phyloP scores from a whole-genome alignment of 805 yeast genomes.

The Kuraishia borneana region DNA sequence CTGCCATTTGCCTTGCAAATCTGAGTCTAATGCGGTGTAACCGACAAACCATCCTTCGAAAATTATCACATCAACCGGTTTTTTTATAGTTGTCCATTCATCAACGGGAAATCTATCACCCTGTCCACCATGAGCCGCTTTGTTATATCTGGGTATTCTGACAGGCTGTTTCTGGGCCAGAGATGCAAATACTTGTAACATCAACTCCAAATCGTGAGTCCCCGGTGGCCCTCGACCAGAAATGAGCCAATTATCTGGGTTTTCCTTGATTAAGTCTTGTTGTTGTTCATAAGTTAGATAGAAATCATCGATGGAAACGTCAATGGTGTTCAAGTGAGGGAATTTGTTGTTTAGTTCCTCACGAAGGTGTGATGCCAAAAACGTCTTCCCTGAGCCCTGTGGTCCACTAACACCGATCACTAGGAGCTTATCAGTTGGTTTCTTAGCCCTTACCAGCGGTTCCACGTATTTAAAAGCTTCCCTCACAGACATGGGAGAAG shows the following conservation, averaged over 20 bases:
- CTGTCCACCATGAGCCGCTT: constrained; percentile 54
- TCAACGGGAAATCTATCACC: constrained; percentile 57
- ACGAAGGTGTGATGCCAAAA: constrained; percentile 31
- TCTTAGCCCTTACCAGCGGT: constrained; percentile 16
- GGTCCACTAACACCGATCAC: constrained; percentile 57
- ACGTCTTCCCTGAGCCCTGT: constrained; percentile 74
- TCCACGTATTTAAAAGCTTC: constrained; percentile 15
- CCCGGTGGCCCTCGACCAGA: constrained; percentile 87
- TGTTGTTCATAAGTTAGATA: constrained; percentile 65
- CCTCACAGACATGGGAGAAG: constrained; percentile 3
- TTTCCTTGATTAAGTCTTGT: constrained; percentile 23
- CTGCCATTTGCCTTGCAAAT: constrained; percentile 17
- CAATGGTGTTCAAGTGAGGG: constrained; percentile 27
- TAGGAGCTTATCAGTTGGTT: constrained; percentile 25
- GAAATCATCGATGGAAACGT: constrained; percentile 77
- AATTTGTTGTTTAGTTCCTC: constrained; percentile 19
- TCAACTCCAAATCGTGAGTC: constrained; percentile 65
- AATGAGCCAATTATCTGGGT: constrained; percentile 40
- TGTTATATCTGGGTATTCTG: constrained; percentile 64
- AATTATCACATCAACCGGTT: constrained; percentile 51
- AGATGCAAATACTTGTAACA: constrained; percentile 22
- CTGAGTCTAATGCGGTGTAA: constrained; percentile 31
- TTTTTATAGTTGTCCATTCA: constrained; percentile 23
- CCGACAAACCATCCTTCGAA: constrained; percentile 97
- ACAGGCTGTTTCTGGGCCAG: constrained; percentile 11